Base-by-base conservation (phyloP, 306 rosid genomes). In the Casuarina glauca region DNA sequence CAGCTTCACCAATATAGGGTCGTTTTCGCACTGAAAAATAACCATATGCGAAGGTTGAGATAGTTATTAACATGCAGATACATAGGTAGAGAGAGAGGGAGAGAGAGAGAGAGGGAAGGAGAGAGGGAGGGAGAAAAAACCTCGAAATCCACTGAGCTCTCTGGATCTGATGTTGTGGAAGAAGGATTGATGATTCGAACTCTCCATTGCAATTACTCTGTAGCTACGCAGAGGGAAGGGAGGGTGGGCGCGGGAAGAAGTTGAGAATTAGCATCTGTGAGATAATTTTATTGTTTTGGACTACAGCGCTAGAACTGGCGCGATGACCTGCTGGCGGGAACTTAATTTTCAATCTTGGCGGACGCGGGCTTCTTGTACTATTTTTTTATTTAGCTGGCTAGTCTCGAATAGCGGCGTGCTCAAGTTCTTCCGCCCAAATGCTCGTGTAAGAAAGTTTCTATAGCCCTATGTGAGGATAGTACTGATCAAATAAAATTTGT, bases 71-170 rank as follows among this genome's bases (percentile, higher is more conserved):
- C 44, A 62, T 48, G 8, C 3, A 48, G 11, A 48, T 48, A 48
- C 51, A 3, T 20, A 45, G 2, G 53, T 43, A 74, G 9, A 43
- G 2, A 17, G 13, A 11, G 41, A 9, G 45, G 67, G 7, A 49
- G 71, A 16, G 78, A 58, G 64, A 19, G 68, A 19, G 26, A 20
- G 26, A 58, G 64, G n/a, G 68, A 19, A 41, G 15, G 53, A 54
- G 48, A 16, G 4, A 7, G 26, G 15, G 17, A 13, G 45, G 10
- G 54, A 54, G 48, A 20, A 2, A 6, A 6, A 9, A 89, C 99
- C 96, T 88, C 84, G 85, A 73, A 84, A 91, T 45, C 91, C 87
- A 38, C 73, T 84, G 45, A 96, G 91, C 87, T 90, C 96, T 52
- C 93, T 78, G n/a, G 85, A 87, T 10, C 86, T 68, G 51, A 89